Base-by-base conservation (phyloP, 1,139 yeast genomes). In the Candida sp. region DNA sequence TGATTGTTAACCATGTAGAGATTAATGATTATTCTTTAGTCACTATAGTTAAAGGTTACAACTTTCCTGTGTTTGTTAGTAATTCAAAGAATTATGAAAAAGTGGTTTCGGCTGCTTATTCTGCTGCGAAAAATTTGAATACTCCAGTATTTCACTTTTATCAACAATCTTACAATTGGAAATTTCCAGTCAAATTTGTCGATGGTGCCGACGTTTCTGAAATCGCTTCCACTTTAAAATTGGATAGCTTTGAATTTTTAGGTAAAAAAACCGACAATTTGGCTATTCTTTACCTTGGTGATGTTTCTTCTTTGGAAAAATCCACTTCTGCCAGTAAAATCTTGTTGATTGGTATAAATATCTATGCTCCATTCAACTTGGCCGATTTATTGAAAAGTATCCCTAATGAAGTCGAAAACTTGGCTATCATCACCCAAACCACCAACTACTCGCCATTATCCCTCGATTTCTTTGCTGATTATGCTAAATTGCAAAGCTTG, bases 101-200 rank as follows among this genome's bases (percentile, higher is more conserved):
- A 42, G 50, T 58, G 34, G 7, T 32, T 32, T 62, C 75, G 34
- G 77, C 82, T 23, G 78, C 93, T 1, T 77, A 82, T 54, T 68
- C 81, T 39, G 64, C 82, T 42, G 78, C 93, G 5, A 60, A 69
- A 21, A 67, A 67, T 44, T 61, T 74, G 34, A 53, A 66, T 4
- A 71, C 68, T 43, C 79, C 91, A 1, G 88, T 87, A 3, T 73
- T 89, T 49, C 96, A 89, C 63, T 86, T 89, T 59, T 73, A 73
- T 46, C 71, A 73, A 45, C 66, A 76, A 35, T 11, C 41, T 4
- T 42, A 32, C 3, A 12, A 32, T 12, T 32, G 34, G 34, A 7
- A 6, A n/a, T 12, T 11, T 12, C 19, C 34, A 12, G 19, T 12
- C 2, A 32, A 32, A 12, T 32, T 32, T 6, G 34, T 32, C 3